Percentiles rank a stretch among this genome's conserved stretches.
Conservation (phyloP, 1,139 yeast species). For the Saccharomyces hybrid region DNA sequence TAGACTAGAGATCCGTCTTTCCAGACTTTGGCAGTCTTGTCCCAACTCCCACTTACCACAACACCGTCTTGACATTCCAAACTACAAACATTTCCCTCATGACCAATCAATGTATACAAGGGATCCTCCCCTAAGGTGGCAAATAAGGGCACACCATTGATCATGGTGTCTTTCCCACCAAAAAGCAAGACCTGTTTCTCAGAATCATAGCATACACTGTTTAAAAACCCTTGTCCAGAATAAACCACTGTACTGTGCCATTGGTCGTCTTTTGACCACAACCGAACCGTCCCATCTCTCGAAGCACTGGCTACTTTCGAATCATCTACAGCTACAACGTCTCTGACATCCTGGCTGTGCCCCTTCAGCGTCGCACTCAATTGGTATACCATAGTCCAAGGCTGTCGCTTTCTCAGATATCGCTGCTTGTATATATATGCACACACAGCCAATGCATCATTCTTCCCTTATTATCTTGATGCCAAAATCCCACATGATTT, state of each 20-base stretch:
- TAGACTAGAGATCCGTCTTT: constrained; percentile 39
- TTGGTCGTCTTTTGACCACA: constrained; percentile 43
- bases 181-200: constrained; percentile 43
- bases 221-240: constrained; percentile 55
- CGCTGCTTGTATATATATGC: too few species aligned
- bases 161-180: constrained; percentile 70
- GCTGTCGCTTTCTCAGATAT: neutral
- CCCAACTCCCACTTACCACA: constrained; percentile 87
- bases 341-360: constrained; percentile 74
- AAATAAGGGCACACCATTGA: constrained; percentile 32
- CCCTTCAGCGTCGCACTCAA: constrained; percentile 58
- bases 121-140: constrained; percentile 33
- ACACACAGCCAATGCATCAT: too few species aligned
- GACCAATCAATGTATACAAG: constrained; percentile 53
- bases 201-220: constrained; percentile 48
- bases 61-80: constrained; percentile 40
- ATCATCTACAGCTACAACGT: constrained; percentile 43
- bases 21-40: constrained; percentile 76
- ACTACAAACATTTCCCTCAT: constrained; percentile 70
- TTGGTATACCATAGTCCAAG: constrained; percentile 16
- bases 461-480: neutral
- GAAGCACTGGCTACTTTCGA: constrained; percentile 60
- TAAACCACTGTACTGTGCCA: constrained; percentile 46
- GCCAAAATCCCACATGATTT: neutral
- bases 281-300: constrained; percentile 70